Conservation (phyloP, 106 monocot genomes). For the Acorus calamus region DNA sequence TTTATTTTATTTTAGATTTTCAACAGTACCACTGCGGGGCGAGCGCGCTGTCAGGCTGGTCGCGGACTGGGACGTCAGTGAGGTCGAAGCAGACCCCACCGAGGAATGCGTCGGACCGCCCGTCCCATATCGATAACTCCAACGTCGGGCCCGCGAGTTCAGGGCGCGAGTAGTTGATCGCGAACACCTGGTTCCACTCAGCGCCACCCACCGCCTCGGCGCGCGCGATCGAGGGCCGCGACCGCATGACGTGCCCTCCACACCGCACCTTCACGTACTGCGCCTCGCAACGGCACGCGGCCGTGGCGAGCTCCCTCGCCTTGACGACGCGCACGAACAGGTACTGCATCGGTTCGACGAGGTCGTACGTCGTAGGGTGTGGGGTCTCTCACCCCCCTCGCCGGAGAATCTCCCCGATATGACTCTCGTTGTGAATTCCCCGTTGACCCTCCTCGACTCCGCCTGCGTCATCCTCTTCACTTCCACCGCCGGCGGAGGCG, state of each 20-base stretch:
- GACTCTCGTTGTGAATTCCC: slow-evolving; percentile 20
- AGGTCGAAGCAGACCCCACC: slow-evolving; percentile 98
- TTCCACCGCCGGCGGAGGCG: slow-evolving; percentile 32
- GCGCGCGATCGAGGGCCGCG: slow-evolving; percentile 22
- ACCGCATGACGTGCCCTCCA: slow-evolving; percentile 38
- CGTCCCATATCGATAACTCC: slow-evolving; percentile 73
- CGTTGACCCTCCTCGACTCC: slow-evolving; percentile 15
- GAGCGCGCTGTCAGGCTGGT: slow-evolving; percentile 80
- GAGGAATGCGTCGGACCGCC: slow-evolving; percentile 31
- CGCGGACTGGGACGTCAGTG: slow-evolving; percentile 81
- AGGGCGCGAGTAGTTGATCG: slow-evolving; percentile 43
- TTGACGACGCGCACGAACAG: slow-evolving; percentile 74
- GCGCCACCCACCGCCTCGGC: slow-evolving; percentile 28
- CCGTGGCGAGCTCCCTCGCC: slow-evolving; percentile 43
- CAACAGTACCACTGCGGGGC: slow-evolving; percentile 76
- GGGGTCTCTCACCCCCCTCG: slow-evolving; percentile 24
- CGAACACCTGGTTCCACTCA: slow-evolving; percentile 87
- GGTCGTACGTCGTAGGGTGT: slow-evolving; percentile 42
- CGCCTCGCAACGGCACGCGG: slow-evolving; percentile 19
- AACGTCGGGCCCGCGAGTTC: slow-evolving; percentile 37
- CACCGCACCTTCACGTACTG: slow-evolving; percentile 63
- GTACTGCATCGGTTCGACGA: slow-evolving; percentile 93
- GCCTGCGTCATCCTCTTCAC: slow-evolving; percentile 48
- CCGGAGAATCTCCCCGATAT: slow-evolving; percentile 45
- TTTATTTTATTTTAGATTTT: too few species aligned